These are phyloP conservation scores for Striga asiatica DNA, from an alignment of 257 asterid species.

Conservation along the genomic window DNA sequence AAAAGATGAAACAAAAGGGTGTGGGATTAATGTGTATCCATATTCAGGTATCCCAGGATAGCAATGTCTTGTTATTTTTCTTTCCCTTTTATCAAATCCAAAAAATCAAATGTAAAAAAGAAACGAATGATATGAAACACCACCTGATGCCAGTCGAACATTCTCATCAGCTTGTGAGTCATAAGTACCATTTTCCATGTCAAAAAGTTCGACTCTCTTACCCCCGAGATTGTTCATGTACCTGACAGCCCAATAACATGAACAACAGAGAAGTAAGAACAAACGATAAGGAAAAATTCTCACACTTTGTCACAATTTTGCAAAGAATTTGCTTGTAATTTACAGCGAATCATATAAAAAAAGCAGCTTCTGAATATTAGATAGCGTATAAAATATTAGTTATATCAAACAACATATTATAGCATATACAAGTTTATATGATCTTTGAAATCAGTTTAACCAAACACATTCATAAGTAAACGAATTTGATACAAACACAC, in stretches of 20 bases:
- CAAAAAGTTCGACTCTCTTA: slow-evolving; percentile 93
- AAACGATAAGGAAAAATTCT: background rate
- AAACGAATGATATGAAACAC: slow-evolving; percentile 3
- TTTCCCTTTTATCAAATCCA: background rate
- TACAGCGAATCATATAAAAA: background rate
- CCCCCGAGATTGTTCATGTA: slow-evolving; percentile 88
- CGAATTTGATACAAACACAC: slow-evolving; percentile 6
- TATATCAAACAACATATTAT: background rate
- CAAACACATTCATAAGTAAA: background rate
- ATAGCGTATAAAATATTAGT: background rate
- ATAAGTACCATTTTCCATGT: slow-evolving; percentile 68
- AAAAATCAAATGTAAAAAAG: slow-evolving; percentile 2
- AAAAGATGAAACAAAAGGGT: too few relatives aligned
- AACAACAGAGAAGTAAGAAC: background rate
- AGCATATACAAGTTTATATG: background rate
- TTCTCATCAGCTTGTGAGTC: slow-evolving; percentile 87
- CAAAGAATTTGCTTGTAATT: background rate
- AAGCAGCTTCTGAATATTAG: too few relatives aligned
- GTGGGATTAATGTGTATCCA: slow-evolving; percentile 5
- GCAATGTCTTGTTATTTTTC: background rate
- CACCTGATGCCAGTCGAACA: slow-evolving; percentile 89
- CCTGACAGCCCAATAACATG: slow-evolving; percentile 32
- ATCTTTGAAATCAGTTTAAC: background rate
- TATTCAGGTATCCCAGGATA: background rate
- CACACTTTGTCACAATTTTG: background rate